Conservation (phyloP, 1,284 basidiomycete species). For the Thelephora terrestris region DNA sequence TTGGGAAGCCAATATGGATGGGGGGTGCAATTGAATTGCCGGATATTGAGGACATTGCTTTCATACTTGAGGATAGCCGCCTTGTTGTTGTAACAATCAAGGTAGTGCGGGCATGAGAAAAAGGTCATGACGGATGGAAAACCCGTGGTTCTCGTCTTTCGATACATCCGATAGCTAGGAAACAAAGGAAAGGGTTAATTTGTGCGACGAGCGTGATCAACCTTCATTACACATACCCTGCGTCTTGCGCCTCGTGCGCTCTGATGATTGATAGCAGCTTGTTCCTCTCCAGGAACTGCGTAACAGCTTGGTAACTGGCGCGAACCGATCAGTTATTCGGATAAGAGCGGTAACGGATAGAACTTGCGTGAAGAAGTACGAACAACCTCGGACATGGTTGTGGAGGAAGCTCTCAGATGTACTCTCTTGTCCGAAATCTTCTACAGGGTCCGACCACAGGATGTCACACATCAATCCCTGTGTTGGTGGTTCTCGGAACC, state of each 20-base stretch:
- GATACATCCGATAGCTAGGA: slow-evolving; percentile 92
- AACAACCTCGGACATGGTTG: slow-evolving; percentile 93
- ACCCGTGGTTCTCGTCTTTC: slow-evolving; percentile 89
- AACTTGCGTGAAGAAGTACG: slow-evolving; percentile 87
- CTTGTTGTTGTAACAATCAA: slow-evolving; percentile 96
- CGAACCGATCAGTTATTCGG: slow-evolving; percentile 4
- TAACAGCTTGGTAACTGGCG: slow-evolving; percentile 81
- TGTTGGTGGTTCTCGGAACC: slow-evolving; percentile 92
- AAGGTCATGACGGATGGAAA: slow-evolving; percentile 96
- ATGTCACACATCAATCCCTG: slow-evolving; percentile 94
- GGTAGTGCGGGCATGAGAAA: slow-evolving; percentile 92
- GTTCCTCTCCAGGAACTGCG: slow-evolving; percentile 90
- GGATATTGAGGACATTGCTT: slow-evolving; percentile 93
- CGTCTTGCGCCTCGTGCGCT: slow-evolving; percentile 93
- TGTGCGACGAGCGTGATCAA: not conserved
- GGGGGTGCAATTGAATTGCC: slow-evolving; percentile 92
- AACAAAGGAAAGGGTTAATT: not conserved
- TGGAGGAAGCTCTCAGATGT: slow-evolving; percentile 80
- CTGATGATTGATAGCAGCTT: slow-evolving; percentile 91
- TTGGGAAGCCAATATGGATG: slow-evolving; percentile 96
- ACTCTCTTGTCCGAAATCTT: slow-evolving; percentile 91
- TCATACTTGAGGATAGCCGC: slow-evolving; percentile 95
- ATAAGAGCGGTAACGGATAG: not conserved
- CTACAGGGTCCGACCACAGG: slow-evolving; percentile 90
- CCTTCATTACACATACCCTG: slow-evolving; percentile 50